A percentile compares a stretch with the other conserved stretches of the same genome.
Evolutionary conservation across 1,284 basidiomycete genomes (phyloP).

Genomic region (Thecaphora thlaspeos): DNA sequence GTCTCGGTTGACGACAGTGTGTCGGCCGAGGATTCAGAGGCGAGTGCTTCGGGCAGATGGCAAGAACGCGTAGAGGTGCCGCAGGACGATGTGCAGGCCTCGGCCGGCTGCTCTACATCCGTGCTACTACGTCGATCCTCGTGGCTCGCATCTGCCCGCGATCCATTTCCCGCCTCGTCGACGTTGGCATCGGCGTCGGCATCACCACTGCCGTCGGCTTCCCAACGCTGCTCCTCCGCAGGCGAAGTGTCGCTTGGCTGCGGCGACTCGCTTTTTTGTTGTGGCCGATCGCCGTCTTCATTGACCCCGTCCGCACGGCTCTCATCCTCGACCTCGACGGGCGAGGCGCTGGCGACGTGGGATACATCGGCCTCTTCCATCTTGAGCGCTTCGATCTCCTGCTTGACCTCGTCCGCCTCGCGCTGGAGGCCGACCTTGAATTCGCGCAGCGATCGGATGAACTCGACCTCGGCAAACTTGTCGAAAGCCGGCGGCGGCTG

Average conservation of each 20-base stretch:
- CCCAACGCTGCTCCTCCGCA: too few relatives aligned
- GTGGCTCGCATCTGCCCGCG: conserved; percentile 29
- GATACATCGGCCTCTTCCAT: conserved; percentile 25
- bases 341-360: not conserved
- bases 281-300: too few relatives aligned
- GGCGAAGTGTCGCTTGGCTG: not conserved
- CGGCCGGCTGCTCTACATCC: not conserved
- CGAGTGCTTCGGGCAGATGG: conserved; percentile 22
- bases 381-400: conserved; percentile 39
- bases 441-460: conserved; percentile 44
- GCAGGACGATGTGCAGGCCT: conserved; percentile 18
- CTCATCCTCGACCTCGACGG: not conserved
- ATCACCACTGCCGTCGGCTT: too few relatives aligned
- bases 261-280: not conserved
- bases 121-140: not conserved
- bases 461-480: conserved; percentile 52
- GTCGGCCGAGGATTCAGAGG: conserved; percentile 27
- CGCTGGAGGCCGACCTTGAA: conserved; percentile 49
- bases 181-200: conserved; percentile 3
- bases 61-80: conserved; percentile 28
- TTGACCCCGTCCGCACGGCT: not conserved
- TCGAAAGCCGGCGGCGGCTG: conserved; percentile 39
- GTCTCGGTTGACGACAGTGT: conserved; percentile 35
- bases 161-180: conserved; percentile 31
- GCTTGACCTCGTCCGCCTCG: conserved; percentile 47